Evolutionary conservation across 345 rosid genomes (phyloP).

Genomic region (Camelina laxa): DNA sequence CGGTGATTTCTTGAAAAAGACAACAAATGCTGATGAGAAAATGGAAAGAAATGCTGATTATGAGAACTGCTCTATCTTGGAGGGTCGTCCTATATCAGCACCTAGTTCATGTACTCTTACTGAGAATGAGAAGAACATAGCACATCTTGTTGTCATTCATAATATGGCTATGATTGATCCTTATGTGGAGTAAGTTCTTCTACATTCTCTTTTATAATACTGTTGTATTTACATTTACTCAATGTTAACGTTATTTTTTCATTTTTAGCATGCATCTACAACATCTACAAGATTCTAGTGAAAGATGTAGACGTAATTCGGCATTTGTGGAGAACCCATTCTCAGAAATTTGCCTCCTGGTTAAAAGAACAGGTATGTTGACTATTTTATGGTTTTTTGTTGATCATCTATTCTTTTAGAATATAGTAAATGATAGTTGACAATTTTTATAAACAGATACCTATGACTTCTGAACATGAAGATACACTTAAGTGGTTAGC

Average conservation of each 20-base stretch:
- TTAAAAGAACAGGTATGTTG: not conserved
- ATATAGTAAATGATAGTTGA: too few relatives aligned
- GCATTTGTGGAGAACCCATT: not conserved
- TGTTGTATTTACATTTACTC: too few relatives aligned
- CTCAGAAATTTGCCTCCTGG: not conserved
- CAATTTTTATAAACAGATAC: not conserved
- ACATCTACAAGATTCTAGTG: not conserved
- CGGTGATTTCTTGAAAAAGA: too few relatives aligned
- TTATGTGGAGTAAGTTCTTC: not conserved
- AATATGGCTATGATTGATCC: not conserved
- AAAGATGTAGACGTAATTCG: not conserved
- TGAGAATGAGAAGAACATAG: not conserved
- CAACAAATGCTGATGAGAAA: too few relatives aligned
- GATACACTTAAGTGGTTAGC: not conserved
- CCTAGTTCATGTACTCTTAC: not conserved
- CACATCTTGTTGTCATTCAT: not conserved
- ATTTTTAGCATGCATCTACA: too few relatives aligned
- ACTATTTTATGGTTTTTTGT: not conserved
- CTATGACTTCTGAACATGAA: not conserved
- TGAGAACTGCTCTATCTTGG: not conserved
- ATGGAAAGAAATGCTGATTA: not conserved
- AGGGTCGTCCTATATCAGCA: not conserved
- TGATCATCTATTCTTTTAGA: too few relatives aligned
- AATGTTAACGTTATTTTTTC: too few relatives aligned
- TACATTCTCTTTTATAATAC: too few relatives aligned